Base-by-base conservation (phyloP, 2,329 filamentous ascomycete species). In the Fusarium guadeloupense region DNA sequence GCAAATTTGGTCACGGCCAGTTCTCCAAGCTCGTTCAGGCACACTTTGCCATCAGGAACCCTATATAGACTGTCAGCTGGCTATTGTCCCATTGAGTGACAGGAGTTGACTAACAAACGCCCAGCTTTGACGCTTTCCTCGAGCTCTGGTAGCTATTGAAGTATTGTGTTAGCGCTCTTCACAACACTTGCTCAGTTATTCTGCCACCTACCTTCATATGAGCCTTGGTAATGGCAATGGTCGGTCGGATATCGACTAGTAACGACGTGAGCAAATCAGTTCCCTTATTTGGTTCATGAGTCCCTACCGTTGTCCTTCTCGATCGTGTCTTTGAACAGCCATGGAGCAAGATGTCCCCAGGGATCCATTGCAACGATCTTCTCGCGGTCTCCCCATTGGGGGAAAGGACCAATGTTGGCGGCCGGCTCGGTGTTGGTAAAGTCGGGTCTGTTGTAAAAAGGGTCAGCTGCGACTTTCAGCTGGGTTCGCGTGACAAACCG, bases 331-430 rank as follows among this genome's bases (percentile, higher is more conserved):
- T 90, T 90, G 79, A 89, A 96, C 3, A 96, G 78, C 89, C 89
- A 93, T 9, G 92, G 91, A 9, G 89, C 85, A 57, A 97, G 80
- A 78, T 98, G 95, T 7, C 95, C 94, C 75, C 90, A 91, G 0
- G 94, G 94, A 73, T 98, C 95, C 92, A 99, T 97, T 16, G 94
- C 92, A 13, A 98, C 94, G 62, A 99, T 98, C 81, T 97, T 98
- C 76, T 92, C 92, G 70, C 85, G 86, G 72, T 96, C 91, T 21
- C 85, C 85, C 94, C 94, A 99, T 77, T 95, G 87, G 8, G 91
- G 88, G 69, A 96, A 96, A 8, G 92, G 93, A 0, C 93, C 93
- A 72, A 98, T 92, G 47, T 89, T 86, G 19, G 87, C 91, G n/a
- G 93, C 93, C 12, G 95, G 95, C 75, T 98, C 91, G 9, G 93